Evolutionary conservation across 257 asterid species (phyloP).

Genomic region (Solanum ahanhuiri): DNA sequence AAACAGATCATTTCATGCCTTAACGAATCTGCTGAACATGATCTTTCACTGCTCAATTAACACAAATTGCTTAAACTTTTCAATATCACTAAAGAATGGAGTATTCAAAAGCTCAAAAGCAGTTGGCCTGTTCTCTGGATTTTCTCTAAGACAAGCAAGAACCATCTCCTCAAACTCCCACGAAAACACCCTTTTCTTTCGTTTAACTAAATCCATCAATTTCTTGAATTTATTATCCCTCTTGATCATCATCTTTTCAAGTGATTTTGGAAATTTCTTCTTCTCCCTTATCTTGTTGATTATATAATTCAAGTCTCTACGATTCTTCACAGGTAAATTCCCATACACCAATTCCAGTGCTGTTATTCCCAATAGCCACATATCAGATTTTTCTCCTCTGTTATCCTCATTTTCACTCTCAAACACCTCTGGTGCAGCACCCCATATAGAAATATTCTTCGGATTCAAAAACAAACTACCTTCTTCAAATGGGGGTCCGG

Average conservation of each 20-base stretch:
- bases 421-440: slow-evolving; percentile 12
- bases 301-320: neutral
- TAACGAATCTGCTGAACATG: no score
- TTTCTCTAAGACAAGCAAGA: neutral
- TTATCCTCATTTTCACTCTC: neutral
- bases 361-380: slow-evolving; percentile 14
- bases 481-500: neutral
- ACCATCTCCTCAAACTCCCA: neutral
- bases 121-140: neutral
- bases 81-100: neutral
- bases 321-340: neutral
- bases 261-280: neutral
- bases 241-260: neutral
- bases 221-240: neutral
- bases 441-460: neutral
- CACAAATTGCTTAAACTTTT: neutral
- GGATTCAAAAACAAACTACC: neutral
- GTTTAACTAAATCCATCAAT: neutral
- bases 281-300: neutral
- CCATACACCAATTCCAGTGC: slow-evolving; percentile 15
- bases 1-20: no score
- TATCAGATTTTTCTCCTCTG: neutral
- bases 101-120: neutral
- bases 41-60: neutral
- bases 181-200: neutral